These are phyloP conservation scores for Alternaria hordeiaustralica DNA, from an alignment of 2,329 filamentous ascomycete species.

Conservation along the genomic window DNA sequence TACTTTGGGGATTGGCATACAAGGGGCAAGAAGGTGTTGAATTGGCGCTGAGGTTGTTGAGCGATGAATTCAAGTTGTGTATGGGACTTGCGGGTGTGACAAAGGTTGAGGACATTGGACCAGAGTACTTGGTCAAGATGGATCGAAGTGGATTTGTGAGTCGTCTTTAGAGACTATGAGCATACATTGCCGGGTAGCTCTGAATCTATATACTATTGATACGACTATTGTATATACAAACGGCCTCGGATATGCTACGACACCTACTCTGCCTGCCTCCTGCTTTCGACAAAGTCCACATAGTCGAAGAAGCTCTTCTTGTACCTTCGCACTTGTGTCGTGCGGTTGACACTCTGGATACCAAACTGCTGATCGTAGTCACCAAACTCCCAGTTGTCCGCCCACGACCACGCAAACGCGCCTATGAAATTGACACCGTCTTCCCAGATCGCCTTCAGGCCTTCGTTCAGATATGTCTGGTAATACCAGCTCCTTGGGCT, in stretches of 20 bases:
- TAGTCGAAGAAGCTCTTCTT: constrained; percentile 67
- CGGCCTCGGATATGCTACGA: background rate
- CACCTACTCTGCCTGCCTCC: constrained; percentile 15
- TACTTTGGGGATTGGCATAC: constrained; percentile 72
- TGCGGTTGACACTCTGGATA: constrained; percentile 63
- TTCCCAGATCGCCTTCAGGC: constrained; percentile 62
- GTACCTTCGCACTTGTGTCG: constrained; percentile 58
- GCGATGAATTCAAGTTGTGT: constrained; percentile 29
- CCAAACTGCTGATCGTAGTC: constrained; percentile 60
- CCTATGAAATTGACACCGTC: constrained; percentile 63
- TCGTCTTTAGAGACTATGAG: constrained; percentile 47
- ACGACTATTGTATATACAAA: background rate
- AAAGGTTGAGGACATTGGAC: constrained; percentile 27
- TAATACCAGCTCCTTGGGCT: constrained; percentile 63
- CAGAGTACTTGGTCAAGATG: constrained; percentile 32
- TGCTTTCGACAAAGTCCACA: constrained; percentile 58
- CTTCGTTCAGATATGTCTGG: constrained; percentile 60
- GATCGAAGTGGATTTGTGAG: constrained; percentile 29
- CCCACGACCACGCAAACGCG: constrained; percentile 60
- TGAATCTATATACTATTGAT: background rate
- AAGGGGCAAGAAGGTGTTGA: constrained; percentile 32
- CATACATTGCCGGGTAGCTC: background rate
- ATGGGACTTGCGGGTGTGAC: constrained; percentile 34
- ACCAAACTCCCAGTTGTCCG: constrained; percentile 65
- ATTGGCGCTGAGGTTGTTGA: constrained; percentile 24